phyloP scores from a whole-genome alignment of 768 basidiomycete species.

The Tylopilus cervinicoccineus region DNA sequence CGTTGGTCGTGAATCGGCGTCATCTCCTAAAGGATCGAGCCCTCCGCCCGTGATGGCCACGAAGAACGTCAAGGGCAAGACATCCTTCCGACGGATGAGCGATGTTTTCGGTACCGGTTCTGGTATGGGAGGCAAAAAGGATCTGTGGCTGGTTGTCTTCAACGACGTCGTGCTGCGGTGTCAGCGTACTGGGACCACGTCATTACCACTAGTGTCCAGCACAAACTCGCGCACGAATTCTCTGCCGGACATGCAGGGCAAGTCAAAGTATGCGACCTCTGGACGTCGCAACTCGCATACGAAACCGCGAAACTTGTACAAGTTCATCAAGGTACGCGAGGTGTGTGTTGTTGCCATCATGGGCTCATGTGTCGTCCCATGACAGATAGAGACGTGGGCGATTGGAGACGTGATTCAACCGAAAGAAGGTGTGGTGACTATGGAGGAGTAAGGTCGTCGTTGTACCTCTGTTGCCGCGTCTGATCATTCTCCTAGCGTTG shows the following conservation, averaged over 20 bases:
- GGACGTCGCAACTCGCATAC: slow-evolving; percentile 72
- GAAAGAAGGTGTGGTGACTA: slow-evolving; percentile 76
- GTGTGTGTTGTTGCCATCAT: slow-evolving; percentile 1
- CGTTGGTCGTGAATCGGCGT: slow-evolving; percentile 29
- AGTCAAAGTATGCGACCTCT: slow-evolving; percentile 79
- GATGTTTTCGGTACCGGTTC: slow-evolving; percentile 71
- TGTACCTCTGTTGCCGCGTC: slow-evolving; percentile 3
- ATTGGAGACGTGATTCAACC: slow-evolving; percentile 76
- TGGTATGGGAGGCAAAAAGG: slow-evolving; percentile 67
- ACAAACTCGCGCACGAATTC: slow-evolving; percentile 70
- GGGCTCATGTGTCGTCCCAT: slow-evolving; percentile 7
- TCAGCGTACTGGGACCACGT: slow-evolving; percentile 86
- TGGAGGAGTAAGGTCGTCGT: slow-evolving; percentile 74
- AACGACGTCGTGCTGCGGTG: slow-evolving; percentile 94
- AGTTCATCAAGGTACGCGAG: slow-evolving; percentile 74
- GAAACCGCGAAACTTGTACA: slow-evolving; percentile 89
- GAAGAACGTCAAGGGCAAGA: slow-evolving; percentile 72
- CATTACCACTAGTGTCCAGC: slow-evolving; percentile 67
- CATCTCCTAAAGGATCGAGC: slow-evolving; percentile 27
- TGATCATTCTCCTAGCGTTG: slow-evolving; percentile 46
- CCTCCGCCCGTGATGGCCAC: slow-evolving; percentile 34
- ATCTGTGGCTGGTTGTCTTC: slow-evolving; percentile 93
- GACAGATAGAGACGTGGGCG: slow-evolving; percentile 85
- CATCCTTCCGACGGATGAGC: slow-evolving; percentile 85
- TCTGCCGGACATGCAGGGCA: slow-evolving; percentile 78